Evolutionary conservation across 2,329 filamentous ascomycete genomes (phyloP).

Genomic region (Fusarium fracticaudum): DNA sequence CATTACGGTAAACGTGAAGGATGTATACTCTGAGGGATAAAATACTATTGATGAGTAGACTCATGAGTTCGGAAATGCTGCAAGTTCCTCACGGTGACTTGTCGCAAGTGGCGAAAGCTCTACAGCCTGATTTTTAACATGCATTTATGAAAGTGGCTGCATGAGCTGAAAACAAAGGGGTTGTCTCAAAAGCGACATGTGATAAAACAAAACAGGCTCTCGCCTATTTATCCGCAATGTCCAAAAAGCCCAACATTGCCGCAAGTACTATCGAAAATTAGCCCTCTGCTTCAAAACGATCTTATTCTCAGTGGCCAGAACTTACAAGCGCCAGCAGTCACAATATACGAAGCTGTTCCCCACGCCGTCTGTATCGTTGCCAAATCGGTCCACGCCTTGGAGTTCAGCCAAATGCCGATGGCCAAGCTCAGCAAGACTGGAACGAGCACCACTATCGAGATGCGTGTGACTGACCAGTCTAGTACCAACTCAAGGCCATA

Average conservation of each 20-base stretch:
- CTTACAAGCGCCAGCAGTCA: background rate
- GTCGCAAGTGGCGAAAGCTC: accelerated
- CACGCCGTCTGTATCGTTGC: background rate
- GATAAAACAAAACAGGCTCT: background rate
- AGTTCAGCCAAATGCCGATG: background rate
- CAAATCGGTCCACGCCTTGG: background rate
- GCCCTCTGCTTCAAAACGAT: no score
- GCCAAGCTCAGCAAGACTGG: background rate
- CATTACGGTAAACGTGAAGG: no score
- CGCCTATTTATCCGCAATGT: background rate
- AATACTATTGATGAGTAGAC: no score
- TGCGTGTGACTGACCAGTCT: background rate
- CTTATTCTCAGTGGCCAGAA: no score
- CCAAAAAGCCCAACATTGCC: background rate
- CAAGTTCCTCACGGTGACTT: no score
- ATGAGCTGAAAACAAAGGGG: background rate
- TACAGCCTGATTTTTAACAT: accelerated
- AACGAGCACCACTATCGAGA: background rate
- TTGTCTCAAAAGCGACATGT: background rate
- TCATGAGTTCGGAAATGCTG: no score
- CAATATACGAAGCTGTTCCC: background rate
- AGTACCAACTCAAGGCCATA: background rate
- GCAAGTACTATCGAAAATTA: background rate
- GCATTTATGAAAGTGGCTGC: background rate
- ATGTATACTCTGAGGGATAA: no score